These are phyloP conservation scores for Coffea humblotiana DNA, from an alignment of 305 asterid genomes.

Conservation along the genomic window DNA sequence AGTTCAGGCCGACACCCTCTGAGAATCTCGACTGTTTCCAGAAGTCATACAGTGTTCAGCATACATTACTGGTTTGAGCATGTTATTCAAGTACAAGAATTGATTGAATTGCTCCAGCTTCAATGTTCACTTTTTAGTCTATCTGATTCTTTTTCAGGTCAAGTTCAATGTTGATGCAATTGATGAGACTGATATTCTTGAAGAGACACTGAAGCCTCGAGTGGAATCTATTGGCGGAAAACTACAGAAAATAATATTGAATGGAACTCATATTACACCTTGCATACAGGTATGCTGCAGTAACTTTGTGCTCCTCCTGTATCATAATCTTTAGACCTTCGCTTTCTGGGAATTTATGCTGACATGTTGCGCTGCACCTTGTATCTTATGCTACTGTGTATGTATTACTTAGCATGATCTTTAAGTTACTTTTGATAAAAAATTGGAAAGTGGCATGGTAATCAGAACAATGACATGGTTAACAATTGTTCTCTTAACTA, in stretches of 20 bases:
- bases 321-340: neutral
- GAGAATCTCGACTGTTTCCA: no score
- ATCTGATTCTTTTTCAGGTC: slow-evolving; percentile 46
- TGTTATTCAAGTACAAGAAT: neutral
- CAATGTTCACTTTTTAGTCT: neutral
- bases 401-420: neutral
- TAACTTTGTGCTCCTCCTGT: neutral
- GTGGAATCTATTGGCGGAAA: slow-evolving; percentile 71
- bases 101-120: neutral
- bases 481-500: neutral
- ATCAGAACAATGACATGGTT: no score
- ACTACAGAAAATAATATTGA: slow-evolving; percentile 74
- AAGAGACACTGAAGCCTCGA: slow-evolving; percentile 74
- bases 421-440: no score
- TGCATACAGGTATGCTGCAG: slow-evolving; percentile 62
- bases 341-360: neutral
- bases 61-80: neutral
- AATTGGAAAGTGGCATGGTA: no score
- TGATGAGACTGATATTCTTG: slow-evolving; percentile 90
- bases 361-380: neutral
- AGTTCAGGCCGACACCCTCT: no score
- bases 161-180: slow-evolving; percentile 81
- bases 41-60: no score
- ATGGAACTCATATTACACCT: slow-evolving; percentile 92
- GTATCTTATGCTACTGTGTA: neutral